Conservation (phyloP, 202 grass and related monocot species). For the Eragrostis tef region DNA sequence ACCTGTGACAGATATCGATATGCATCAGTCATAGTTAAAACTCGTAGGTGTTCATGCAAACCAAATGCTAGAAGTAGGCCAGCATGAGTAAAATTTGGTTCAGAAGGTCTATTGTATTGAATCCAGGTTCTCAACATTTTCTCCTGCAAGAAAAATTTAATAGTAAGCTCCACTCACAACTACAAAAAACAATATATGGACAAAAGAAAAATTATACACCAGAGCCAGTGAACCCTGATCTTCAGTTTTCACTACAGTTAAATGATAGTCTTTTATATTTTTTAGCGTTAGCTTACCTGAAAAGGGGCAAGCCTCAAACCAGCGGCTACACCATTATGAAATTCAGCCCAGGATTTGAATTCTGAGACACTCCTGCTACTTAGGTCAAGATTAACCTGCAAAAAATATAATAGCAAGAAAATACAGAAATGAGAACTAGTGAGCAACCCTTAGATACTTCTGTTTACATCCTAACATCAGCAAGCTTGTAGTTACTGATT, state of each 20-base stretch:
- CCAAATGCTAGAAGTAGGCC: slow-evolving; percentile 93
- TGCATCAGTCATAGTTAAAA: slow-evolving; percentile 79
- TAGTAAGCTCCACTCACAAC: slow-evolving; percentile 29
- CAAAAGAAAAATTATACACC: not conserved
- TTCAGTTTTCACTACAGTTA: slow-evolving; percentile 32
- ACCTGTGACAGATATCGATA: slow-evolving; percentile 95
- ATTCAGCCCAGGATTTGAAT: slow-evolving; percentile 91
- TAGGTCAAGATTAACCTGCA: slow-evolving; percentile 92
- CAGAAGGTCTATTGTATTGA: slow-evolving; percentile 89
- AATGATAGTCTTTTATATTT: not conserved
- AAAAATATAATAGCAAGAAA: slow-evolving; percentile 40
- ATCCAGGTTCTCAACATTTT: slow-evolving; percentile 98
- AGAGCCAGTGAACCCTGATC: slow-evolving; percentile 19
- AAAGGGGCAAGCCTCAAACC: slow-evolving; percentile 92
- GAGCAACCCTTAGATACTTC: slow-evolving; percentile 34
- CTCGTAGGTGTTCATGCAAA: slow-evolving; percentile 81
- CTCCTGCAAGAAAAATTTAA: slow-evolving; percentile 60
- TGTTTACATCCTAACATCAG: slow-evolving; percentile 2
- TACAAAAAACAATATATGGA: slow-evolving; percentile 34
- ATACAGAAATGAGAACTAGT: slow-evolving; percentile 34
- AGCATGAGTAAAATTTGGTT: slow-evolving; percentile 93
- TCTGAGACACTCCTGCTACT: slow-evolving; percentile 81
- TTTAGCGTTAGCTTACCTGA: slow-evolving; percentile 61
- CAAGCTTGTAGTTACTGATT: not conserved
- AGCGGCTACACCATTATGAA: slow-evolving; percentile 98